Base-by-base conservation (phyloP, 768 basidiomycete species). In the Thelephora ganbajun region DNA sequence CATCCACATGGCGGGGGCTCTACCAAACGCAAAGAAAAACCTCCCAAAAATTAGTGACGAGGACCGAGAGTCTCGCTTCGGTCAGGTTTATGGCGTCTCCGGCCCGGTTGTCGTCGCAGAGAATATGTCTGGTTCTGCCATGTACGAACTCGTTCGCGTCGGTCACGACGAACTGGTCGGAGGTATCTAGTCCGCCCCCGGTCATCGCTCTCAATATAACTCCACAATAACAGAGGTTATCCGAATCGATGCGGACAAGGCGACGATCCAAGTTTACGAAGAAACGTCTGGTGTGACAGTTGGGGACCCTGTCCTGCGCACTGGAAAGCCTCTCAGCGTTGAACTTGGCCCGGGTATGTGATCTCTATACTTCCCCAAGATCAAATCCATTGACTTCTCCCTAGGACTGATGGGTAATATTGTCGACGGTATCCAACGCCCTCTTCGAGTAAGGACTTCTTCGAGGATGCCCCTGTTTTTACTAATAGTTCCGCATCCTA, bases 231-330 rank as follows among this genome's bases (percentile, higher is more conserved):
- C 59, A 93, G 96, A 99, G 89, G 96, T 99, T 58, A 99, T 99
- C 58, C 80, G 96, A 58, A 97, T 99, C 67, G 96, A 98, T 56
- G 80, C 80, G 52, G 96, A 99, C 69, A 94, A 96, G 69, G 88
- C 88, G 37, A 98, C 96, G 11, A 97, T 99, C 51, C 96, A 99
- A 65, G 96, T 99, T 9, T 98, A 99, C 60, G 96, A 99, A 66
- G 96, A 99, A 70, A 98, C 94, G 5, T 96, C 94, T 37, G 96
- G 96, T 47, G 96, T 99, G 36, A 97, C 94, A 5, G 93, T 98
- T 46, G 96, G 96, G 23, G 96, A 99, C 69, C 96, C 96, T 43
- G 96, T 99, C 14, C 68, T 99, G 59, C 77, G 94, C 48, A 99
- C 96, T 23, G 96, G 94, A 42, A 99, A 99, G 64, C 96, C 96